Conservation (phyloP, 805 yeast genomes). For the Ogataea ramenticola region DNA sequence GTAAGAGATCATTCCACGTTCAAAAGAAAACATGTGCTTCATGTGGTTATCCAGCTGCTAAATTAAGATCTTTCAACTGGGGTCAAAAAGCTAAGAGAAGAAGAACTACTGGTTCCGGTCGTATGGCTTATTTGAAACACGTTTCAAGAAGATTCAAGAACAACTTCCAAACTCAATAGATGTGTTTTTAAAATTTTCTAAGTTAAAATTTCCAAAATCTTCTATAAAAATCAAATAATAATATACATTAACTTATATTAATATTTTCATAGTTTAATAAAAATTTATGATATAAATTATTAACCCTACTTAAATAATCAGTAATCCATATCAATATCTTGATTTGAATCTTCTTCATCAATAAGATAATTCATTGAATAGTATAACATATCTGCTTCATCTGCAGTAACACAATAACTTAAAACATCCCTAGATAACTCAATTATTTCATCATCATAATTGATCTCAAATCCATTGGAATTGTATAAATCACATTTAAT, state of each 20-base stretch:
- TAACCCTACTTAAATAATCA: background rate
- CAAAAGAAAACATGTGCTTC: conserved; percentile 99
- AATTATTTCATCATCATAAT: conserved; percentile 54
- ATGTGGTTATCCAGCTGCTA: conserved; percentile 99
- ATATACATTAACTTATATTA: background rate
- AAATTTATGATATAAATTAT: background rate
- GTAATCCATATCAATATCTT: background rate
- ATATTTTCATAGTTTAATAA: background rate
- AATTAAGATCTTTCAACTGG: conserved; percentile 99
- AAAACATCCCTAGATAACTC: conserved; percentile 66
- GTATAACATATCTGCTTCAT: conserved; percentile 72
- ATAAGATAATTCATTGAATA: conserved; percentile 49
- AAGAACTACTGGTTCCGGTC: conserved; percentile 99
- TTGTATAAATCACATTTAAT: conserved; percentile 22
- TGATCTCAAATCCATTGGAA: conserved; percentile 55
- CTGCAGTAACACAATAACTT: conserved; percentile 61
- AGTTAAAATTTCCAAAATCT: background rate
- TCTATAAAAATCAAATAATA: no score
- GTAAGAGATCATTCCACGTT: conserved; percentile 96
- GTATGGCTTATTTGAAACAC: conserved; percentile 96
- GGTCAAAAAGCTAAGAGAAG: conserved; percentile 99
- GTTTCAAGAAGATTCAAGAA: conserved; percentile 98
- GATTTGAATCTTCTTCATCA: conserved; percentile 8
- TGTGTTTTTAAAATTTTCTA: background rate
- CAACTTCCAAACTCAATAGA: conserved; percentile 77